Conservation (phyloP, 1,284 basidiomycete genomes). For the Schizophyllum commune region DNA sequence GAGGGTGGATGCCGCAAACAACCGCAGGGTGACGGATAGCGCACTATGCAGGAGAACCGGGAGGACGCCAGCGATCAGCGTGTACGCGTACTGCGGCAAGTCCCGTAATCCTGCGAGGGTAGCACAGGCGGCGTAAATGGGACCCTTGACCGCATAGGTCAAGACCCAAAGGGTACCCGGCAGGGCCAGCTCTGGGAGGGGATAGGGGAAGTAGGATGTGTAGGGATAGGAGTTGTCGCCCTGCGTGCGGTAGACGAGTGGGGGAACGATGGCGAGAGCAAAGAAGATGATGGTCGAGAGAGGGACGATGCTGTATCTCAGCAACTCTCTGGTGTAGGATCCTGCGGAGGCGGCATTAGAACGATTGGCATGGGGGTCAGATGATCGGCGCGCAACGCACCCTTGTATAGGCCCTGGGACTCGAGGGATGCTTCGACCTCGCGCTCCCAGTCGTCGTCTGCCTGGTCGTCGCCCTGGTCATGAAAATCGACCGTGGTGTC, state of each 20-base stretch:
- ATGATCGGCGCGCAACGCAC: neutral
- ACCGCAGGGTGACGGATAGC: conserved; percentile 22
- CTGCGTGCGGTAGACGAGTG: neutral
- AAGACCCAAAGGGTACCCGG: neutral
- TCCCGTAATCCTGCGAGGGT: neutral
- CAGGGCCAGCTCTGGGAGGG: neutral
- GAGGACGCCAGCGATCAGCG: neutral
- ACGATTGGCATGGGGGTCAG: neutral
- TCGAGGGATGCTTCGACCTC: neutral
- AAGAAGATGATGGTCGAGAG: neutral
- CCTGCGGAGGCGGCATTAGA: neutral
- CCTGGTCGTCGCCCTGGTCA: neutral
- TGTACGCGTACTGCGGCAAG: neutral
- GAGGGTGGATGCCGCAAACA: conserved; percentile 46
- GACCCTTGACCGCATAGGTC: neutral
- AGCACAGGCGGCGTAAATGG: neutral
- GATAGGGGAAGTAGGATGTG: neutral
- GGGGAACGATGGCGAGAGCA: neutral
- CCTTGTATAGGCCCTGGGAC: neutral
- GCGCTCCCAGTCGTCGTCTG: neutral
- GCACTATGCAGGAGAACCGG: neutral
- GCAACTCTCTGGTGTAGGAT: neutral
- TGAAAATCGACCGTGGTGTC: neutral
- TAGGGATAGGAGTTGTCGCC: neutral
- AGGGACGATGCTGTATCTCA: neutral